Base-by-base conservation (phyloP, 192 early-diverging fungal species). In the Coemansia umbellata region DNA sequence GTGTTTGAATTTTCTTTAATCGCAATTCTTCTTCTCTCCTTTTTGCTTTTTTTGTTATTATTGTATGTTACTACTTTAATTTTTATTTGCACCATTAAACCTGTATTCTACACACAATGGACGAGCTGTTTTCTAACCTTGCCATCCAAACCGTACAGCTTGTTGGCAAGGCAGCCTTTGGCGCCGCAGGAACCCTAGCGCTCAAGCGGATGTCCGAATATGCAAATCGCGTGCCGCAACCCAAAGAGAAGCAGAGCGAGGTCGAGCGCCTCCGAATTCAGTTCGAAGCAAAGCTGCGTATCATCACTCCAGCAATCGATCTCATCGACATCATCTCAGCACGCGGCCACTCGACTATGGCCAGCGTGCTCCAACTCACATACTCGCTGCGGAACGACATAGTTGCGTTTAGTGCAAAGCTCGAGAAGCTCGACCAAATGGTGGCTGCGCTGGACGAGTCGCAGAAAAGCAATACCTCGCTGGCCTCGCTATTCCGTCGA, bases 271-370 rank as follows among this genome's bases (percentile, higher is more conserved):
- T 80, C 7, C 74, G 69, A 10, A 19, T 43, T n/a, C 77, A 54
- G 37, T 75, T 83, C 24, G 82, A 82, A 45, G 39, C 67, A 24
- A 80, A 67, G 33, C 68, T 83, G 28, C 67, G 71, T 7, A 76
- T 84, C 9, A 69, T 84, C 10, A 70, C 81, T 48, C 87, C 87
- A n/a, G 79, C 85, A 22, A 84, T 89, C 44, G 86, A 89, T 61
- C 69, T 84, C 11, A 78, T 87, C 31, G 83, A 82, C 28, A 77
- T 82, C 10, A 78, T 81, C 31, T 77, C 81, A 1, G 83, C 84
- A 8, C 78, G 82, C 48, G 84, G 85, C 0, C 81, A 88, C 52
- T 78, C 70, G 7, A 69, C 81, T 9, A 60, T 86, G 32, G 63
- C 79, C 17, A 69, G 86, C 2, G 82, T 81, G 0, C 58, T 82